Conservation (phyloP, 306 rosid genomes). For the Fragaria ananassa region DNA sequence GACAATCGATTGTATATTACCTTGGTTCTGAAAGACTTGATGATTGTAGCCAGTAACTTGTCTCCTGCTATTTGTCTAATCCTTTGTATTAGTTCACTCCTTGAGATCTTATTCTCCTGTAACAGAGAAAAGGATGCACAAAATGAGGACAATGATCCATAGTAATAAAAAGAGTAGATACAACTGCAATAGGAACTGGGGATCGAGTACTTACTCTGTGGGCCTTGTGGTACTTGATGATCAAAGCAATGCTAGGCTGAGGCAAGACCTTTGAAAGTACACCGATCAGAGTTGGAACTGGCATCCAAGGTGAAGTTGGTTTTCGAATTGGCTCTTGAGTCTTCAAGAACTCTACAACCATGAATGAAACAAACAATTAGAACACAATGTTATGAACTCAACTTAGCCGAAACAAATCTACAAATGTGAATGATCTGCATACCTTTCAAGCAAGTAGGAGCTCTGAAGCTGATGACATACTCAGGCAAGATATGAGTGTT, state of each 20-base stretch:
- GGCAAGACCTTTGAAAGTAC: conserved; percentile 61
- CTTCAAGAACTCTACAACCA: conserved; percentile 37
- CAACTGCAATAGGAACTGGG: background rate
- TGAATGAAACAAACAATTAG: conserved; percentile 7
- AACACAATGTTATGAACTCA: background rate
- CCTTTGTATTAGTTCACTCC: conserved; percentile 51
- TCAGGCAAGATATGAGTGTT: conserved; percentile 83
- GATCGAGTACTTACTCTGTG: conserved; percentile 43
- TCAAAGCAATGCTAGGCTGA: conserved; percentile 32
- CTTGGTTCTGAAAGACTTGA: conserved; percentile 60
- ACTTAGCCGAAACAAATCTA: background rate
- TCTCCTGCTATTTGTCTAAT: conserved; percentile 75
- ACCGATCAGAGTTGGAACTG: conserved; percentile 55
- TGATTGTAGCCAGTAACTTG: conserved; percentile 46
- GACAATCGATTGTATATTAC: conserved; percentile 29
- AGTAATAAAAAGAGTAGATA: background rate
- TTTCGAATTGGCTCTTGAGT: conserved; percentile 30
- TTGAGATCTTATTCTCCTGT: conserved; percentile 61
- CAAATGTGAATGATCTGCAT: background rate
- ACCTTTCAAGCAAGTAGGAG: conserved; percentile 50
- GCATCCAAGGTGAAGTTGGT: conserved; percentile 90
- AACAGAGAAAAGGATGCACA: background rate
- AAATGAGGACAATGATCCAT: background rate
- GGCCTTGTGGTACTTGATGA: conserved; percentile 49
- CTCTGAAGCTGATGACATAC: conserved; percentile 57